Evolutionary conservation across 306 rosid genomes (phyloP).

Genomic region (Cicer cuneatum): DNA sequence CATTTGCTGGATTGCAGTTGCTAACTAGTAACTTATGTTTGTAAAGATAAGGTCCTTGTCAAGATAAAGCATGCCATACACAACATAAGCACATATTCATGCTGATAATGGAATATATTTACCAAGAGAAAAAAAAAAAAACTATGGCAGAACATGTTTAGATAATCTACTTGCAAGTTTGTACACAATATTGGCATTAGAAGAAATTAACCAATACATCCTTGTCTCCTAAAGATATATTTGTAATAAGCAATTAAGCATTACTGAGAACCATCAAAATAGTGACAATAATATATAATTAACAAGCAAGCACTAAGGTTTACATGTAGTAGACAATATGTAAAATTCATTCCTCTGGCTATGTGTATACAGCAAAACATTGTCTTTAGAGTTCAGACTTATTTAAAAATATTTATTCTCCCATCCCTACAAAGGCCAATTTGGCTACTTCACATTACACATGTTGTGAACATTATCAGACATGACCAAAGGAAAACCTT

Average conservation of each 20-base stretch:
- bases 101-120: background rate
- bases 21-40: slow-evolving; percentile 24
- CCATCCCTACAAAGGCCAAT: slow-evolving; percentile 11
- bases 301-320: slow-evolving; percentile 18
- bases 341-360: slow-evolving; percentile 10
- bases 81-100: slow-evolving; percentile 1
- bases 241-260: slow-evolving; percentile 7
- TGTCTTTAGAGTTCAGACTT: slow-evolving; percentile 15
- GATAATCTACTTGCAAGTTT: slow-evolving; percentile 17
- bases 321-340: slow-evolving; percentile 3
- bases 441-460: slow-evolving; percentile 28
- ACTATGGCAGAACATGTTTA: background rate
- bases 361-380: background rate
- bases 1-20: background rate
- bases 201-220: slow-evolving; percentile 11
- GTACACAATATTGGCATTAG: background rate
- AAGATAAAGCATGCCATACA: slow-evolving; percentile 13
- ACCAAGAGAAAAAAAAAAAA: background rate
- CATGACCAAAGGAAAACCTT: slow-evolving; percentile 3
- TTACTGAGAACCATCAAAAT: background rate
- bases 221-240: slow-evolving; percentile 21
- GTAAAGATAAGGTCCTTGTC: slow-evolving; percentile 18
- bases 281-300: slow-evolving; percentile 3
- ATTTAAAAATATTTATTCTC: slow-evolving; percentile 18
- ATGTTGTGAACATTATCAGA: slow-evolving; percentile 28